Conservation (phyloP, 2,329 filamentous ascomycete genomes). For the Rhynchosporium secalis region DNA sequence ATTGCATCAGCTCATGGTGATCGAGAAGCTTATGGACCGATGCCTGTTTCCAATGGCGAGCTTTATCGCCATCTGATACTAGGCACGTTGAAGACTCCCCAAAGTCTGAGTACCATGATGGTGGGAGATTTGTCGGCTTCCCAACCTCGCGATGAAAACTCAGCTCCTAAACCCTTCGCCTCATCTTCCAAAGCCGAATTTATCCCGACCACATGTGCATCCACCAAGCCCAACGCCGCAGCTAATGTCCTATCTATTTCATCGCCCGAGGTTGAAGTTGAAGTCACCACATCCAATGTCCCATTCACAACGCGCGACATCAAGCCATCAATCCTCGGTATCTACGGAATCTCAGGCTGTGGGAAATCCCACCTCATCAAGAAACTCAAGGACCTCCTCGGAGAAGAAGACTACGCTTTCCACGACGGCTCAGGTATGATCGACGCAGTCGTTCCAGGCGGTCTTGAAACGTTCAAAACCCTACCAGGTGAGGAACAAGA, state of each 20-base stretch:
- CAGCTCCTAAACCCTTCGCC: too few species aligned
- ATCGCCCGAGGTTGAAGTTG: background rate
- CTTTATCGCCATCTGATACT: too few species aligned
- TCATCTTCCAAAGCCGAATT: too few species aligned
- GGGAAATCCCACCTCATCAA: slow-evolving; percentile 52
- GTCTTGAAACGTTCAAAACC: slow-evolving; percentile 49
- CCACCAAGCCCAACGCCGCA: background rate
- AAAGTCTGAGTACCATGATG: too few species aligned
- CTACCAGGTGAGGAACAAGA: slow-evolving; percentile 43
- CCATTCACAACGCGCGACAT: background rate
- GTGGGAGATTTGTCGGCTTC: too few species aligned
- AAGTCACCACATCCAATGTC: background rate
- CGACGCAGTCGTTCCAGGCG: slow-evolving; percentile 45
- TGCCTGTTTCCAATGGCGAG: too few species aligned
- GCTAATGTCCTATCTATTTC: background rate
- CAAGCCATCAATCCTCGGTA: slow-evolving; percentile 48
- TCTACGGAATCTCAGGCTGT: slow-evolving; percentile 56
- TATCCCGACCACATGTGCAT: too few species aligned
- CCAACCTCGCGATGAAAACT: too few species aligned
- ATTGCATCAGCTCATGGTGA: too few species aligned
- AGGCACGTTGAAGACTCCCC: too few species aligned
- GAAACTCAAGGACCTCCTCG: slow-evolving; percentile 43
- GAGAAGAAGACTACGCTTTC: slow-evolving; percentile 44
- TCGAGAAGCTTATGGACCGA: too few species aligned
- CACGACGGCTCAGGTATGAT: slow-evolving; percentile 56